Percentiles rank a stretch among this genome's conserved stretches.
Conservation (phyloP, 305 asterid genomes). For the Rubia tinctorum region DNA sequence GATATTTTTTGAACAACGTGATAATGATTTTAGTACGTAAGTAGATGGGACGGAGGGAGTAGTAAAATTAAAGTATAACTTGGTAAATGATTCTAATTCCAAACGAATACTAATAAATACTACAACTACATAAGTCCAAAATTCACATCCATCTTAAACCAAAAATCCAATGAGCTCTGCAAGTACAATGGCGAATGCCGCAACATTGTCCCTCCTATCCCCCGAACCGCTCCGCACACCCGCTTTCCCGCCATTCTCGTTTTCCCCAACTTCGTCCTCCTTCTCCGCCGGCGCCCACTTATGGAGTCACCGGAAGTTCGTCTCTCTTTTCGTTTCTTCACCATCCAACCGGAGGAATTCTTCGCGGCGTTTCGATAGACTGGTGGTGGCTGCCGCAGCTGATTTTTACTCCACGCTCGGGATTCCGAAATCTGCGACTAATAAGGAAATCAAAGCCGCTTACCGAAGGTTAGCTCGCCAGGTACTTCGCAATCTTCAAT, state of each 20-base stretch:
- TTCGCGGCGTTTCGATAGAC: constrained; percentile 61
- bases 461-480: constrained; percentile 93
- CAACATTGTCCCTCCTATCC: constrained; percentile 37
- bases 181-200: constrained; percentile 39
- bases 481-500: constrained; percentile 35
- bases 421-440: constrained; percentile 74
- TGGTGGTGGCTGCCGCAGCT: constrained; percentile 84
- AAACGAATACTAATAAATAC: too few relatives aligned
- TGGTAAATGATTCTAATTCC: too few relatives aligned
- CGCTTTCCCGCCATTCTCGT: constrained; percentile 23
- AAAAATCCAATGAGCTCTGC: constrained; percentile 11
- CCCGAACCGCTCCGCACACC: constrained; percentile 23
- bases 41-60: too few relatives aligned
- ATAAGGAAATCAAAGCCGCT: constrained; percentile 94
- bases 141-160: background rate
- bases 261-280: constrained; percentile 56
- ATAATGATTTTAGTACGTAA: too few relatives aligned
- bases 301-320: constrained; percentile 36
- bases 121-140: too few relatives aligned
- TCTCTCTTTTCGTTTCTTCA: constrained; percentile 43
- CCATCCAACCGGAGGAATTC: constrained; percentile 51
- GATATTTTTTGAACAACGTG: too few relatives aligned
- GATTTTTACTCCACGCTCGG: constrained; percentile 96
- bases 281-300: constrained; percentile 44
- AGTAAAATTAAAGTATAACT: too few relatives aligned